phyloP scores from a whole-genome alignment of 495 filamentous ascomycete genomes.

The Penicillium argentinense region DNA sequence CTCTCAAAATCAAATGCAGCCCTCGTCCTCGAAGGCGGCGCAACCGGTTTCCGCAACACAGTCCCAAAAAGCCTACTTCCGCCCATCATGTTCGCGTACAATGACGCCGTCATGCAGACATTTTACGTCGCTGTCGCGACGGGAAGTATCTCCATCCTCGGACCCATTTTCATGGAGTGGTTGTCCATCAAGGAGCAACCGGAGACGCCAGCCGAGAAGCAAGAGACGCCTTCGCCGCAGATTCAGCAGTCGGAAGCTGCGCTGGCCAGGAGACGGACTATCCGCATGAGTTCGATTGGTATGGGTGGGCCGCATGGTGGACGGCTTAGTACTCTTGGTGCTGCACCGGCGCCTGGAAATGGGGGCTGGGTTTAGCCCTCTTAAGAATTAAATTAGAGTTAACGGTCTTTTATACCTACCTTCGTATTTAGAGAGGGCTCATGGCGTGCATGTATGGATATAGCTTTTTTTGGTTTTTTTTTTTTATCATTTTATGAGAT shows the following conservation, averaged over 20 bases:
- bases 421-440: too few species aligned
- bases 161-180: conserved; percentile 14
- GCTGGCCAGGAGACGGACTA: not conserved
- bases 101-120: conserved; percentile 57
- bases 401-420: too few species aligned
- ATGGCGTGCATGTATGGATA: too few species aligned
- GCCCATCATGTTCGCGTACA: conserved; percentile 64
- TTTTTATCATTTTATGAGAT: too few species aligned
- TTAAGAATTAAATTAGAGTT: too few species aligned
- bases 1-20: conserved; percentile 47
- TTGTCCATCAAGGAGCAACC: conserved; percentile 6
- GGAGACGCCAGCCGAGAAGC: not conserved
- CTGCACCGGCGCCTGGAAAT: not conserved
- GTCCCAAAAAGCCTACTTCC: conserved; percentile 44
- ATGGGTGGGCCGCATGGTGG: not conserved
- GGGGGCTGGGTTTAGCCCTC: not conserved
- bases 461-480: too few species aligned
- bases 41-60: conserved; percentile 53
- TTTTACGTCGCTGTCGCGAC: conserved; percentile 66
- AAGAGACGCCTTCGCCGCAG: not conserved
- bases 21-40: conserved; percentile 56
- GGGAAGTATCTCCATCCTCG: conserved; percentile 28
- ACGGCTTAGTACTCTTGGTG: not conserved
- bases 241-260: not conserved
- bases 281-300: not conserved